Percentiles rank a stretch among this genome's conserved stretches.
These are phyloP conservation scores for Teunomyces kruisii DNA, from an alignment of 805 yeast species.

Conservation along the genomic window DNA sequence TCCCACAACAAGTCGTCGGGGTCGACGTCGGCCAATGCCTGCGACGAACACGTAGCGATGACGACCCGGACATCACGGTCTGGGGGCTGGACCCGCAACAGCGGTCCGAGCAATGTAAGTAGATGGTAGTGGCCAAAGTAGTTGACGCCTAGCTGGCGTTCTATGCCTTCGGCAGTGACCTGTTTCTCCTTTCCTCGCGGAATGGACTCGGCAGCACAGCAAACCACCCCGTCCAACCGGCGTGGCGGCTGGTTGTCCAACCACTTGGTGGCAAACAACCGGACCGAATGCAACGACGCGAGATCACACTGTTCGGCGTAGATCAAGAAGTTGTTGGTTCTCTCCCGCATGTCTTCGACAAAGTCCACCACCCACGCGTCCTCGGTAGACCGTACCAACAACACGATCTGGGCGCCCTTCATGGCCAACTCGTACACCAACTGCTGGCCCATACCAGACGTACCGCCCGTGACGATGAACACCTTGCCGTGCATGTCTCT, in stretches of 20 bases:
- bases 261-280: slow-evolving; percentile 94
- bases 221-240: slow-evolving; percentile 83
- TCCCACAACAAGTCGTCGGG: slow-evolving; percentile 65
- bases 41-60: slow-evolving; percentile 75
- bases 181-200: slow-evolving; percentile 70
- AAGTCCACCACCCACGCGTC: slow-evolving; percentile 74
- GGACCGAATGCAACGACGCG: slow-evolving; percentile 65
- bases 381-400: slow-evolving; percentile 66
- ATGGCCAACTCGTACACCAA: slow-evolving; percentile 71
- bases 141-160: slow-evolving; percentile 79
- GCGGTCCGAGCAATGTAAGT: slow-evolving; percentile 76
- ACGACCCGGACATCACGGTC: slow-evolving; percentile 90
- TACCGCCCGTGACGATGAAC: slow-evolving; percentile 85
- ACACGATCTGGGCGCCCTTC: slow-evolving; percentile 82
- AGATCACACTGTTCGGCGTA: slow-evolving; percentile 92
- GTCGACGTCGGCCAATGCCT: slow-evolving; percentile 69
- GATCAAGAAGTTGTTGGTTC: slow-evolving; percentile 68
- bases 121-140: slow-evolving; percentile 81
- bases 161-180: slow-evolving; percentile 79
- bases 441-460: slow-evolving; percentile 84
- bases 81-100: slow-evolving; percentile 85
- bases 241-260: slow-evolving; percentile 88
- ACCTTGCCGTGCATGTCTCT: slow-evolving; percentile 91
- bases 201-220: slow-evolving; percentile 80
- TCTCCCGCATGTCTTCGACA: slow-evolving; percentile 71